These are phyloP conservation scores for Raphidocelis subcapitata DNA, from an alignment of 139 green algal genomes.

Conservation along the genomic window DNA sequence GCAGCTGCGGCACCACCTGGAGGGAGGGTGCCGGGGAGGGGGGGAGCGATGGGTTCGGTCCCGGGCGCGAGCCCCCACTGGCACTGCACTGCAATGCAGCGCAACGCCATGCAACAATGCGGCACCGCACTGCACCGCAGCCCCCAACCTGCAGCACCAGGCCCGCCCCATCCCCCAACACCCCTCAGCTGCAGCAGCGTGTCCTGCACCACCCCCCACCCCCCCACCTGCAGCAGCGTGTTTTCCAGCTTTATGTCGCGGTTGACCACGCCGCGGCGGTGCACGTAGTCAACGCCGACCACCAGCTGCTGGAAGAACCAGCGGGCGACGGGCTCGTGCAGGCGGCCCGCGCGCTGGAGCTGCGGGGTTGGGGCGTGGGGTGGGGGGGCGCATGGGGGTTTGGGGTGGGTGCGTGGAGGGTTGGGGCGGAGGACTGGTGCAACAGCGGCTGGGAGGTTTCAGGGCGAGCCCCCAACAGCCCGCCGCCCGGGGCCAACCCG, in stretches of 20 bases:
- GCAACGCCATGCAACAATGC: no score
- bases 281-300: conserved; percentile 92
- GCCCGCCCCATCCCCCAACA: no score
- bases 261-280: conserved; percentile 73
- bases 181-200: no score
- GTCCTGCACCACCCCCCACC: no score
- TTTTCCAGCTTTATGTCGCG: conserved; percentile 82
- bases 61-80: not conserved
- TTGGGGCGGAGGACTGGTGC: conserved; percentile 75
- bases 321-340: conserved; percentile 90
- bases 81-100: no score
- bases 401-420: not conserved
- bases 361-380: no score
- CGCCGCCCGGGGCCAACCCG: no score
- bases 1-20: conserved; percentile 21
- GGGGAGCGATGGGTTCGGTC: not conserved
- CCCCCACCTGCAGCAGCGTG: conserved; percentile 26
- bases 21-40: conserved; percentile 5
- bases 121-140: not conserved
- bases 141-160: no score
- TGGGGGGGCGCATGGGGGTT: no score
- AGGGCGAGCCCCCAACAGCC: no score
- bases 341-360: conserved; percentile 25
- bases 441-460: no score
- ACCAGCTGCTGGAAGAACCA: conserved; percentile 99